Evolutionary conservation across 176 grass and related monocot species (phyloP).

Genomic region (Chrysopogon serrulatus): DNA sequence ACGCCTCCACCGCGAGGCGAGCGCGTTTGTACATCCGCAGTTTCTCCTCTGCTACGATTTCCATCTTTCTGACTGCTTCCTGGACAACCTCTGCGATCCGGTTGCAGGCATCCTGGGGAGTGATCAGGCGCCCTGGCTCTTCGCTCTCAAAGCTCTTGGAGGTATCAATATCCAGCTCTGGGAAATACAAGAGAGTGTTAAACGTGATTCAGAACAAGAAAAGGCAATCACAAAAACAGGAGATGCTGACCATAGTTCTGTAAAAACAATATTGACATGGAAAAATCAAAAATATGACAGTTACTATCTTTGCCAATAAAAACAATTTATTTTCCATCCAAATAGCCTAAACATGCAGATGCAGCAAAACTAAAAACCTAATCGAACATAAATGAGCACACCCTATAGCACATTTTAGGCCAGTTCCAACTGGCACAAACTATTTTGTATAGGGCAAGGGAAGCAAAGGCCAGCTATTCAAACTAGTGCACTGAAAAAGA

Average conservation of each 20-base stretch:
- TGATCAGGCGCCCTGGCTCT: constrained; percentile 60
- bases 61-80: constrained; percentile 76
- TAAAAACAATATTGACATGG: not conserved
- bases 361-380: not conserved
- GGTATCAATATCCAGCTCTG: constrained; percentile 68
- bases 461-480: not conserved
- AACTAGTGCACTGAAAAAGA: not conserved
- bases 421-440: not conserved
- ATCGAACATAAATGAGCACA: not conserved
- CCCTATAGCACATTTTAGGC: not conserved
- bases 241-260: not conserved
- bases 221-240: not conserved
- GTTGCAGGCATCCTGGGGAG: constrained; percentile 74
- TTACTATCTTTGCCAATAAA: not conserved
- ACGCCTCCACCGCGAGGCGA: constrained; percentile 45
- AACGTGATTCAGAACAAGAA: not conserved
- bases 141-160: constrained; percentile 45
- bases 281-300: not conserved
- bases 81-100: constrained; percentile 75
- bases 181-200: not conserved
- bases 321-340: not conserved
- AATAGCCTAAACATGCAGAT: not conserved
- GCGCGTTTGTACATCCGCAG: constrained; percentile 45
- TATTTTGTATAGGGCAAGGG: not conserved
- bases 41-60: constrained; percentile 76